Base-by-base conservation (phyloP, 306 rosid genomes). In the Ceratonia siliqua region DNA sequence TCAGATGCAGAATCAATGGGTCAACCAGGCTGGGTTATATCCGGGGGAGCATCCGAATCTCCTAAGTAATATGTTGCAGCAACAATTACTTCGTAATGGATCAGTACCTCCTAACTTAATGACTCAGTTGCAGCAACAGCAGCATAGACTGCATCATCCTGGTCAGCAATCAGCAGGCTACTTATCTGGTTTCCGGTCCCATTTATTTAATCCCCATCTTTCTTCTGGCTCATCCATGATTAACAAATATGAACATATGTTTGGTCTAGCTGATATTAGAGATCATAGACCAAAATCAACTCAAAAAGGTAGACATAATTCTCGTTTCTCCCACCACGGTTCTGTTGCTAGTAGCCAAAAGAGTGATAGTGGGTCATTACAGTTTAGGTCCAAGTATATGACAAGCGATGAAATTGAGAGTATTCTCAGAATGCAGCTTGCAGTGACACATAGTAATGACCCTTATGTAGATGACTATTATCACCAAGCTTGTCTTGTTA, bases 21-120 rank as follows among this genome's bases (percentile, higher is more conserved):
- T 73, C 73, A 81, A 53, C 63, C 83, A 79, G 74, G 72, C 81
- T 68, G 90, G 79, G 54, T 36, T 73, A n/a, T 73, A 81, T 85
- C 53, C 89, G 42, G 87, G 92, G 45, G 90, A 84, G 78, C 82
- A 83, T 72, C 61, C 93, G 38, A 81, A 81, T 70, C 86, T 92
- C 62, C 69, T 87, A 6, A 90, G 80, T 80, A 84, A 81, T 77
- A 85, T 93, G 79, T 66, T 93, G 93, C 98, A 92, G 78, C 98
- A 89, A 63, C 96, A 90, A 68, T 83, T 90, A 46, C 96, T 85
- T 73, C 96, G 81, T 21, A 85, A 76, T 57, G 86, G 82, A 49
- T 49, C 83, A 20, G 12, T 82, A 13, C 33, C 89, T 38, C 81
- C 84, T 39, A 86, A 85, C 61, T 45, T 85, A 58, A 72, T 85